phyloP scores from a whole-genome alignment of 495 filamentous ascomycete genomes.

The Darksidea phi region DNA sequence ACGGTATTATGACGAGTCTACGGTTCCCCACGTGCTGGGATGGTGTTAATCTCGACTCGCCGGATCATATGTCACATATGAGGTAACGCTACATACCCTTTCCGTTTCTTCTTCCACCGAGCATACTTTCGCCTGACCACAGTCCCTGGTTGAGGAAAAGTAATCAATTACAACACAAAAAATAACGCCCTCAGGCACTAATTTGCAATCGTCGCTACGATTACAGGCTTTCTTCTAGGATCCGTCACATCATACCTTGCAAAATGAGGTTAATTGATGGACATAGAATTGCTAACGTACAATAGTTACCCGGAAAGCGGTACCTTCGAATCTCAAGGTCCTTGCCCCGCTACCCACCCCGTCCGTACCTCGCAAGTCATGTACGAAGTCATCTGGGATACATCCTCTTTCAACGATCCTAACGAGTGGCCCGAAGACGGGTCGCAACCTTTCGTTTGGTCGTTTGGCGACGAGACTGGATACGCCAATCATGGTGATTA shows the following conservation, averaged over 20 bases:
- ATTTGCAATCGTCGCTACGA: no score
- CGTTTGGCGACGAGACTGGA: slow-evolving; percentile 17
- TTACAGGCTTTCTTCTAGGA: no score
- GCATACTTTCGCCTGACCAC: no score
- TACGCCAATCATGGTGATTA: slow-evolving; percentile 27
- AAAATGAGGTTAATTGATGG: no score
- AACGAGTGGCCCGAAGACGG: slow-evolving; percentile 16
- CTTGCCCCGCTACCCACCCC: slow-evolving; percentile 26
- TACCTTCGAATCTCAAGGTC: slow-evolving; percentile 9
- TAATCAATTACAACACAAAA: no score
- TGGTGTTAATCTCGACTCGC: slow-evolving; percentile 9
- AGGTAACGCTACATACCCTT: slow-evolving; percentile 1
- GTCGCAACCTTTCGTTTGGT: slow-evolving; percentile 20
- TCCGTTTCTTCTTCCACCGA: no score
- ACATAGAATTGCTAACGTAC: no score
- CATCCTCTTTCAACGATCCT: slow-evolving; percentile 36
- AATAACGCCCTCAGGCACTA: no score
- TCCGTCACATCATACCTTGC: no score
- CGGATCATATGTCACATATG: neutral
- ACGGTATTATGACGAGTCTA: slow-evolving; percentile 6
- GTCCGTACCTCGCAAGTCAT: slow-evolving; percentile 26
- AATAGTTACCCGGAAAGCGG: neutral
- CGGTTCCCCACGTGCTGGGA: slow-evolving; percentile 16
- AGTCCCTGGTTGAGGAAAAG: no score
- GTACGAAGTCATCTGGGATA: slow-evolving; percentile 24